These are phyloP conservation scores for Tricholoma matsutake DNA, from an alignment of 768 basidiomycete genomes.

Conservation along the genomic window DNA sequence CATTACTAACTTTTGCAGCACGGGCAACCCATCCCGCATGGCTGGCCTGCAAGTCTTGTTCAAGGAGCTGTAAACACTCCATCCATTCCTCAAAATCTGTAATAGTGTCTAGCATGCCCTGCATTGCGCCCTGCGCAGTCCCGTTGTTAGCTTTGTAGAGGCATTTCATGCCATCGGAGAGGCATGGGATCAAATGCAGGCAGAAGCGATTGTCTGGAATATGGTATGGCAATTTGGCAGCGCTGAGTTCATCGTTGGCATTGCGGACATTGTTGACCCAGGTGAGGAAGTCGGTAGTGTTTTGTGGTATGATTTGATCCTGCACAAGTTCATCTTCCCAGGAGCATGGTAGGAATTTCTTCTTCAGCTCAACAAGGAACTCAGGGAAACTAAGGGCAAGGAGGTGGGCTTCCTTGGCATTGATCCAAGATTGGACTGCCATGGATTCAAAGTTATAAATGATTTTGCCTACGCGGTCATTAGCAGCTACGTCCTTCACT, in stretches of 20 bases:
- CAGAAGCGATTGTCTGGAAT: no score
- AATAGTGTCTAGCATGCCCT: background rate
- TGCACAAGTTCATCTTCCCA: no score
- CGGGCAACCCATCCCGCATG: no score
- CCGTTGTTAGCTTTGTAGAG: background rate
- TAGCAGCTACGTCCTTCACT: background rate
- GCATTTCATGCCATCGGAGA: no score
- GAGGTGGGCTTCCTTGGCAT: background rate
- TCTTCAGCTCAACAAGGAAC: background rate
- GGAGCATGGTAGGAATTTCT: no score
- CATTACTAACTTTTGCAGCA: no score
- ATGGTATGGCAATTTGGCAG: no score
- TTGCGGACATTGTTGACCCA: no score
- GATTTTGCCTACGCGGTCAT: no score
- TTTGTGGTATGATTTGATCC: background rate
- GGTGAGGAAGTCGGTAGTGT: background rate
- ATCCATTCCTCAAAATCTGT: background rate
- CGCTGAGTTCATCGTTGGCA: background rate
- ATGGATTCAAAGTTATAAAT: background rate
- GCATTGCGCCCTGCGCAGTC: background rate
- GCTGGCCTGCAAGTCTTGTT: no score
- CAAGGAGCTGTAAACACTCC: no score
- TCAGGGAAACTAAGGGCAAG: background rate
- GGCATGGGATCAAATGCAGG: background rate
- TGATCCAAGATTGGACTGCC: no score